These are phyloP conservation scores for Amanita inopinata DNA, from an alignment of 768 basidiomycete genomes.

Conservation along the genomic window DNA sequence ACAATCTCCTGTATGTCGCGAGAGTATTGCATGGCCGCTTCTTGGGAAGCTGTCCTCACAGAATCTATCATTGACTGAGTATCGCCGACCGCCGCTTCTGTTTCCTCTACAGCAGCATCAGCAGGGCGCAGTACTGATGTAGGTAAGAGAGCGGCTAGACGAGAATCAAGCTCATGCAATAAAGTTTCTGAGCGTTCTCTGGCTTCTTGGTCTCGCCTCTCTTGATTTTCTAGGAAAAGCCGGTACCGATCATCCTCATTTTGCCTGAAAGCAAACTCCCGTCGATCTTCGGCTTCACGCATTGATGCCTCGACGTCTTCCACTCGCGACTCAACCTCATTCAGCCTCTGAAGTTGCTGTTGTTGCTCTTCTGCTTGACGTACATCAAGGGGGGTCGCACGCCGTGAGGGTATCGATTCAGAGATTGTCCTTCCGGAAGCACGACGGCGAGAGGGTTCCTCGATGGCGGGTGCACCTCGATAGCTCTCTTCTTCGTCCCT, in stretches of 20 bases:
- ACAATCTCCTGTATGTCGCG: slow-evolving; percentile 51
- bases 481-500: slow-evolving; percentile 9
- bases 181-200: slow-evolving; percentile 40
- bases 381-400: slow-evolving; percentile 29
- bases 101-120: slow-evolving; percentile 10
- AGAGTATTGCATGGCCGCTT: slow-evolving; percentile 48
- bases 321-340: slow-evolving; percentile 43
- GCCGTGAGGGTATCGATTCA: slow-evolving; percentile 18
- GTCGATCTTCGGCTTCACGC: slow-evolving; percentile 49
- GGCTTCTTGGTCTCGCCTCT: slow-evolving; percentile 46
- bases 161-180: slow-evolving; percentile 28
- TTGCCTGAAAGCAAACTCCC: slow-evolving; percentile 54
- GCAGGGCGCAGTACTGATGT: slow-evolving; percentile 9
- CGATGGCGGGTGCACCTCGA: slow-evolving; percentile 1
- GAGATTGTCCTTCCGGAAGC: slow-evolving; percentile 3
- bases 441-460: slow-evolving; percentile 1
- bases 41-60: slow-evolving; percentile 30
- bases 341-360: slow-evolving; percentile 45
- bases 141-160: slow-evolving; percentile 26
- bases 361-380: slow-evolving; percentile 36
- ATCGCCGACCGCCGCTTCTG: slow-evolving; percentile 23
- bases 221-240: slow-evolving; percentile 51
- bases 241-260: slow-evolving; percentile 59
- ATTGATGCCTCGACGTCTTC: slow-evolving; percentile 37
- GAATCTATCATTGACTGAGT: slow-evolving; percentile 18